Percentiles rank a stretch among this genome's conserved stretches.
phyloP scores from a whole-genome alignment of 768 basidiomycete species.

The Exidia glandulosa region DNA sequence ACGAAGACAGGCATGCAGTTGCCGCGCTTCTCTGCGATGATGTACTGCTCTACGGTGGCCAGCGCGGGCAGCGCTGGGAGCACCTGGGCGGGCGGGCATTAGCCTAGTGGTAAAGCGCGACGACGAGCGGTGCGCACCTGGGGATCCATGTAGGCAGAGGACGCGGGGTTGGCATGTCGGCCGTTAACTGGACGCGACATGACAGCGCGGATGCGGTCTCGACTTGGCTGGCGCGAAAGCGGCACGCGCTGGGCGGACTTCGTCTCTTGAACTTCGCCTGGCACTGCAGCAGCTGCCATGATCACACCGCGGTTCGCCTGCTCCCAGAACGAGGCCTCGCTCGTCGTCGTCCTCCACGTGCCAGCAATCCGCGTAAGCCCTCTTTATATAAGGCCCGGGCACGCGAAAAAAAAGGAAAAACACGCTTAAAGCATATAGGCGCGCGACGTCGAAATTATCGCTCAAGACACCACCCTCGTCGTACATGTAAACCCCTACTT shows the following conservation, averaged over 20 bases:
- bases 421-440: constrained; percentile 40
- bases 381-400: background rate
- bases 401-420: constrained; percentile 2
- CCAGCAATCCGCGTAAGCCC: constrained; percentile 47
- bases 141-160: constrained; percentile 13
- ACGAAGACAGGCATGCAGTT: constrained; percentile 92
- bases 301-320: constrained; percentile 71
- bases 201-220: background rate
- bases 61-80: constrained; percentile 62
- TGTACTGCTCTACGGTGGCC: constrained; percentile 62
- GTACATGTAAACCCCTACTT: constrained; percentile 80
- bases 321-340: constrained; percentile 43
- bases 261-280: background rate
- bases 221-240: background rate
- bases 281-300: constrained; percentile 28
- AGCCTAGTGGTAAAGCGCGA: background rate
- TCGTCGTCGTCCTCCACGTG: constrained; percentile 54
- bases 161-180: background rate
- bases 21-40: constrained; percentile 71
- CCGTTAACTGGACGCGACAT: constrained; percentile 2
- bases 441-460: constrained; percentile 67
- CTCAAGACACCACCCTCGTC: constrained; percentile 50
- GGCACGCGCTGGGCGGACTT: background rate
- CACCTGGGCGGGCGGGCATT: constrained; percentile 2
- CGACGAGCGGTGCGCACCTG: constrained; percentile 11